These are phyloP conservation scores for Entophlyctis luteolus DNA, from an alignment of 192 early-diverging fungal species.

Conservation along the genomic window DNA sequence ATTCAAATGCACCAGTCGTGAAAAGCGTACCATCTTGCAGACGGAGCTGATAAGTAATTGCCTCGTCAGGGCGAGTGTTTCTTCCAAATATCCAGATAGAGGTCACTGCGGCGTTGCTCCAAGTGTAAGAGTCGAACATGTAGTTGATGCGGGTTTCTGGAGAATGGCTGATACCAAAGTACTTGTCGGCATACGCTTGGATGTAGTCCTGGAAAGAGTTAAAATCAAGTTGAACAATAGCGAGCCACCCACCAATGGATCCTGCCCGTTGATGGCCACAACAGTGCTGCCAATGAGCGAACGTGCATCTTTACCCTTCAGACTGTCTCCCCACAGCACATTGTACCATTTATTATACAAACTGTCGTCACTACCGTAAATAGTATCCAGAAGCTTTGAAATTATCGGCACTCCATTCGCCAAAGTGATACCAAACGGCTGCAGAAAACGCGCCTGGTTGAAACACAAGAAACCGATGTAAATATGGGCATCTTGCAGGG, in stretches of 20 bases:
- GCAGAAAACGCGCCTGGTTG: background rate
- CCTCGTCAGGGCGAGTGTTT: background rate
- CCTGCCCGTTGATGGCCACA: background rate
- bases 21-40: background rate
- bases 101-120: background rate
- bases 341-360: too few species aligned
- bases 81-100: background rate
- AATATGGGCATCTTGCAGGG: constrained; percentile 5
- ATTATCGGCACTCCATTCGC: too few species aligned
- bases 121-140: constrained; percentile 1
- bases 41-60: background rate
- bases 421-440: constrained; percentile 7
- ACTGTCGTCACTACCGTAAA: too few species aligned
- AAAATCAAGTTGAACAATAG: background rate
- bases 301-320: too few species aligned
- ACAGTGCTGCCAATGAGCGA: constrained; percentile 4
- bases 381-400: too few species aligned
- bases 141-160: constrained; percentile 24
- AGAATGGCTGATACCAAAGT: background rate
- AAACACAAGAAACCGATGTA: background rate
- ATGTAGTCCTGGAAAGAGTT: constrained; percentile 4
- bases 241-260: background rate
- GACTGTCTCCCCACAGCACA: too few species aligned
- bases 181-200: constrained; percentile 15
- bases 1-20: background rate